Base-by-base conservation (phyloP, 2,329 filamentous ascomycete species). In the Fusarium anguioides region DNA sequence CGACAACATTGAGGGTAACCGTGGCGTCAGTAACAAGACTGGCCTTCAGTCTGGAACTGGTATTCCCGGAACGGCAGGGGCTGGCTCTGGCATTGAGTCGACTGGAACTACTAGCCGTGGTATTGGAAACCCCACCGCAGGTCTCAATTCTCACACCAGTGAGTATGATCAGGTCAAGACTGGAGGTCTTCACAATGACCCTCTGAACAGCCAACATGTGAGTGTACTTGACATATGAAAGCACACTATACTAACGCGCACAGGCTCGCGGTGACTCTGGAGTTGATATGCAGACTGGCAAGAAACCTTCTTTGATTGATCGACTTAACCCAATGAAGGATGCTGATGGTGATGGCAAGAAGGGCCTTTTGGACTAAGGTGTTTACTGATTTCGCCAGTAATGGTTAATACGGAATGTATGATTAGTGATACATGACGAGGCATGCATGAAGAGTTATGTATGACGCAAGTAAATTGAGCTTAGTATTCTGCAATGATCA, bases 341-440 rank as follows among this genome's bases (percentile, higher is more conserved):
- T 12, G 47, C 71, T 20, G 69, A 73, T 27, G 57, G 64, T 27
- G 69, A 71, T 21, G 67, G 71, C 26, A 70, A 73, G 66, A 69
- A 71, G 54, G 69, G 69, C 1, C 33, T 71, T 0, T 42, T 71
- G 49, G 57, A 68, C 8, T 69, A 64, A 46, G 3, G 2, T 4
- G 5, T 10, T 3, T 8, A 5, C 17, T 41, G 2, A 31, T 2
- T n/a, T 12, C 2, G 10, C 14, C 18, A n/a, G n/a, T 26, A 39
- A 45, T 33, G 23, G 27, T 29, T 18, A 23, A 45, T 48, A 23
- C n/a, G 7, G 27, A 23, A 20, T 68, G 56, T 69, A 62, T n/a
- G 15, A 54, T 31, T 60, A 56, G 64, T 64, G 20, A 41, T 45
- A 35, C 15, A 51, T 37, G 53, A 46, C 5, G 20, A n/a, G n/a